Percentiles rank a stretch among this genome's conserved stretches.
These are phyloP conservation scores for Verticillium longisporum DNA, from an alignment of 2,329 filamentous ascomycete genomes.

Conservation along the genomic window DNA sequence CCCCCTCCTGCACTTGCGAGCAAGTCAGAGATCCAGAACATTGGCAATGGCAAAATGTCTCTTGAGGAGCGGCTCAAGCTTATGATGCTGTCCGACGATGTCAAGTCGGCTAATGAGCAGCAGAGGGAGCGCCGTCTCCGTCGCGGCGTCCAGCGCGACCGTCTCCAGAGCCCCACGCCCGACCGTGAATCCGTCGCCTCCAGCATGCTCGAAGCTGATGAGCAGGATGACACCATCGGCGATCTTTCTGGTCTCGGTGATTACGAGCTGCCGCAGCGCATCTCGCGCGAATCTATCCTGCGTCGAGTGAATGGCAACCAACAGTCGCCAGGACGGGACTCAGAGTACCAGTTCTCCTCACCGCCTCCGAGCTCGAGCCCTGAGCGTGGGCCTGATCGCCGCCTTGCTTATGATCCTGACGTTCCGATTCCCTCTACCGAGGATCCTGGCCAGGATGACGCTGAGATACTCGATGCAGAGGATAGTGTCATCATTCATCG, in stretches of 20 bases:
- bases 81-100: slow-evolving; percentile 77
- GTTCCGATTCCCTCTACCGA: slow-evolving; percentile 85
- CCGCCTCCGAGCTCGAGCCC: slow-evolving; percentile 49
- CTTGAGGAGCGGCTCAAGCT: slow-evolving; percentile 79
- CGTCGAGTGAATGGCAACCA: slow-evolving; percentile 69
- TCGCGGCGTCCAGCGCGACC: slow-evolving; percentile 49
- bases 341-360: slow-evolving; percentile 59
- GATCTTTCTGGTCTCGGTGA: slow-evolving; percentile 54
- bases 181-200: slow-evolving; percentile 26
- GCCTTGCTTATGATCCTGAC: slow-evolving; percentile 70
- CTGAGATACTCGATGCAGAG: slow-evolving; percentile 39
- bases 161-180: slow-evolving; percentile 34
- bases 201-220: slow-evolving; percentile 29
- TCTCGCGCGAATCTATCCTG: slow-evolving; percentile 90
- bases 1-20: slow-evolving; percentile 63
- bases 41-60: slow-evolving; percentile 70
- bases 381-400: slow-evolving; percentile 42
- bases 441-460: slow-evolving; percentile 43
- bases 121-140: slow-evolving; percentile 65
- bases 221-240: slow-evolving; percentile 53
- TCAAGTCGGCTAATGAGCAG: slow-evolving; percentile 54
- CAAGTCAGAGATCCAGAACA: slow-evolving; percentile 72
- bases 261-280: slow-evolving; percentile 65
- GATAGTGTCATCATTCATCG: slow-evolving; percentile 62
- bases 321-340: slow-evolving; percentile 46